Evolutionary conservation across 2,329 filamentous ascomycete genomes (phyloP), one percentile per base, ranked within the genome.

Genomic region (Cercospora citrullina): DNA sequence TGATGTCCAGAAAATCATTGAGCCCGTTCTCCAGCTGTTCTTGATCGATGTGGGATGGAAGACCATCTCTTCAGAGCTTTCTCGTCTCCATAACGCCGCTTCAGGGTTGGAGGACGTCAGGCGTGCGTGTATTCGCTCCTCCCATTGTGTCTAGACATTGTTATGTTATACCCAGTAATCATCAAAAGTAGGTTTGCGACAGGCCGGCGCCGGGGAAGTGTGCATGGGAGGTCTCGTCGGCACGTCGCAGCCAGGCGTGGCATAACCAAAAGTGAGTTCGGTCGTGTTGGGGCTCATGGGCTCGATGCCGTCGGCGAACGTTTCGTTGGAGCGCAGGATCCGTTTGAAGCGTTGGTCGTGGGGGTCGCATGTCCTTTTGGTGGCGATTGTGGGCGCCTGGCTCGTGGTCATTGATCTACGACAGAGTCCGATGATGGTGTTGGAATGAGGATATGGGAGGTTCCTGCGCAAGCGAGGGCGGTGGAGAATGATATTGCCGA

Each of bases 181-280:
- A 55, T 55, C 23, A 28, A n/a, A 55, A 55, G 58, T 21, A 42
- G 28, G 58, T 60, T 42, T 60, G 58, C 31, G 58, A 60, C n/a
- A 26, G 18, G 26, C 58, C 28, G 30, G 16, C 57, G 33, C 57
- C 23, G 57, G 31, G 21, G 21, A 33, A 60, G 18, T 55, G 51
- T 30, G 51, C 30, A 28, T 26, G 48, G 48, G 12, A 23, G 14
- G 48, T 28, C 23, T 55, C 48, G 23, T 55, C 48, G 48, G 48
- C 48, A 55, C 48, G 48, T 55, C 48, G 48, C 48, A 28, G 48
- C 21, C 8, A 30, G 48, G 23, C 23, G 48, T 16, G 48, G 14
- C 23, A 26, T 55, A 16, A 14, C 2, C 33, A n/a, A 39, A 39
- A n/a, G 6, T 28, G 21, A 28, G 6, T 16, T 28, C 2, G 48